Base-by-base conservation (phyloP, 176 grass and related monocot species). In the Raddia guianensis region DNA sequence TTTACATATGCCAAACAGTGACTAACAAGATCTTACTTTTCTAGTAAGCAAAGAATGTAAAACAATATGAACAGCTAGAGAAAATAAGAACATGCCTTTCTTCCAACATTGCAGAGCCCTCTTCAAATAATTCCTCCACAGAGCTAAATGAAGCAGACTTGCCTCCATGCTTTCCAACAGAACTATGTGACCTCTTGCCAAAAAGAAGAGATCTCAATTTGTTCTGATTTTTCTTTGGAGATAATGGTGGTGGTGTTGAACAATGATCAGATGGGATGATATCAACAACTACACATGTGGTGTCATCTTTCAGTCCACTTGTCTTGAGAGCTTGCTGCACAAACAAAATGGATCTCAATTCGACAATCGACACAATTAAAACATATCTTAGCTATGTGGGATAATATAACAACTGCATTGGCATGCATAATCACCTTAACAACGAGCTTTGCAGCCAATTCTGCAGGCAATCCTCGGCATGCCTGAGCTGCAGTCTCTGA, bases 221-320 rank as follows among this genome's bases (percentile, higher is more conserved):
- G 56, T 86, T 96, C 55, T 89, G 92, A 69, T 88, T 81, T 74
- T 91, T 94, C 88, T 89, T 89, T 75, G 90, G 90, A 68, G 92
- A 93, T 12, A 85, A 78, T 16, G 85, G 86, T 40, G 84, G 80
- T 71, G 89, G 86, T 79, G 78, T 85, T 73, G 87, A 80, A 76
- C 62, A 74, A 68, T 88, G 86, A 68, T 90, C 90, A 64, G 90
- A 87, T 73, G 92, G 88, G 75, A 91, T 91, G 74, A 98, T 89
- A 80, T 98, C 95, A 81, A 95, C 95, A 76, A 98, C 95, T 49
- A 98, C 82, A 56, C 95, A 98, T 61, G 95, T 98, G 8, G 95
- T 98, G 72, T 98, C 95, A 78, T 98, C 95, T 89, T 95, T 98
- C 86, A 98, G 72, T 47, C 95, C 95, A 71, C 90, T 95, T 82